A percentile compares a stretch with the other conserved stretches of the same genome.
Evolutionary conservation across 441 rosid species (phyloP).

Genomic region (Corymbia calophylla): DNA sequence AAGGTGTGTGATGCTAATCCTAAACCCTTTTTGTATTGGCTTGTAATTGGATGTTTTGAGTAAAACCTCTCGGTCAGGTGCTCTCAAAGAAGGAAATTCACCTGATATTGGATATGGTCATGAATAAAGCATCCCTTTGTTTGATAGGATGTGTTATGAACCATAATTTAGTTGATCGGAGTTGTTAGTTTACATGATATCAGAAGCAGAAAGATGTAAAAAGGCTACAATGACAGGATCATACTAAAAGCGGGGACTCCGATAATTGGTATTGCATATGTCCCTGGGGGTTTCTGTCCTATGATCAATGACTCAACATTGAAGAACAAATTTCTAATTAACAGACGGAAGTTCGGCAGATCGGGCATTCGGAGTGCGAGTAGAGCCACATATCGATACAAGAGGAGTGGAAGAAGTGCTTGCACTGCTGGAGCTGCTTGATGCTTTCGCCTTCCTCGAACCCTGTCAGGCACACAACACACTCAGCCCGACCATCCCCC

Average conservation of each 20-base stretch:
- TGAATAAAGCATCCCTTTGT: background rate
- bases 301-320: background rate
- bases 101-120: background rate
- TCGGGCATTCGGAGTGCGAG: background rate
- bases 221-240: background rate
- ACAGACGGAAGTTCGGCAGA: background rate
- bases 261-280: background rate
- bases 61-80: background rate
- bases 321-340: background rate
- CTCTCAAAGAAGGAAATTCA: background rate
- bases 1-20: background rate
- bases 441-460: background rate
- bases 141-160: background rate
- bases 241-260: background rate
- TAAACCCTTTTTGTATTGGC: background rate
- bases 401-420: constrained; percentile 3
- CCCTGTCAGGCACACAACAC: background rate
- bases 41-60: background rate
- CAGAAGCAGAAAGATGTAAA: background rate
- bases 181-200: background rate
- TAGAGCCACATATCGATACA: background rate
- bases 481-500: background rate
- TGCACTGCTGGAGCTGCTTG: background rate
- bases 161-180: background rate
- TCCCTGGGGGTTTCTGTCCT: background rate